Evolutionary conservation across 2,329 filamentous ascomycete species (phyloP), one percentile per base, ranked within the genome.

Genomic region (Colletotrichum caudatum): DNA sequence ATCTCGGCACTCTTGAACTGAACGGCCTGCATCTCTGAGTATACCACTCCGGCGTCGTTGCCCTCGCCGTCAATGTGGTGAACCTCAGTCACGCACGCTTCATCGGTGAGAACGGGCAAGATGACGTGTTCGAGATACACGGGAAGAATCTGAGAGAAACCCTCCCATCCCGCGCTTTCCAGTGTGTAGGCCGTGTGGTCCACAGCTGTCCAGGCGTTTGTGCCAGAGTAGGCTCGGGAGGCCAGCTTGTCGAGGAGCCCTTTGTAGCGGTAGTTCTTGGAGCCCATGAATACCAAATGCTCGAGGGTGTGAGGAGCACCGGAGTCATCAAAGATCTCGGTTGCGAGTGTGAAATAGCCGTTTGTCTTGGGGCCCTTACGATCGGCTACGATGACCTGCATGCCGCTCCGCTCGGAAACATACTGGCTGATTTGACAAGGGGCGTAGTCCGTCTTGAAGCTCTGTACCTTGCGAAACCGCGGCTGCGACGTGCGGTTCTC

Each of bases 11-110:
- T 91, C 64, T 90, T 91, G 78, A 97, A 97, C 79, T 98, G 93
- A 2, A 97, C 91, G 33, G 92, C 96, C 82, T 99, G 96, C 96
- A 99, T 99, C 82, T 99, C 96, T 0, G 95, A 98, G 82, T 99
- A 99, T 11, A 99, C 96, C 1, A 98, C 95, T 74, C 94, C 96
- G 53, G 96, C 96, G 86, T 99, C 96, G 74, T 98, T 93, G 68
- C 96, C 96, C 75, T 93, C 90, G 20, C 94, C 95, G 78, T 99
- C 94, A 66, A 99, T 89, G 80, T 99, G 96, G 83, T 97, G 94
- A 1, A 99, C 96, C 81, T 99, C 96, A 3, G 96, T 99, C 75
- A 95, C 92, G 79, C 97, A 98, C 14, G 91, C 94, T 67, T 95
- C 93, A 80, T 99, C 95, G 0, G 95, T 98, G 72, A 99, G 86